Evolutionary conservation across 345 rosid genomes (phyloP), one percentile per base, ranked within the genome.

Genomic region (Cardamine occulta): DNA sequence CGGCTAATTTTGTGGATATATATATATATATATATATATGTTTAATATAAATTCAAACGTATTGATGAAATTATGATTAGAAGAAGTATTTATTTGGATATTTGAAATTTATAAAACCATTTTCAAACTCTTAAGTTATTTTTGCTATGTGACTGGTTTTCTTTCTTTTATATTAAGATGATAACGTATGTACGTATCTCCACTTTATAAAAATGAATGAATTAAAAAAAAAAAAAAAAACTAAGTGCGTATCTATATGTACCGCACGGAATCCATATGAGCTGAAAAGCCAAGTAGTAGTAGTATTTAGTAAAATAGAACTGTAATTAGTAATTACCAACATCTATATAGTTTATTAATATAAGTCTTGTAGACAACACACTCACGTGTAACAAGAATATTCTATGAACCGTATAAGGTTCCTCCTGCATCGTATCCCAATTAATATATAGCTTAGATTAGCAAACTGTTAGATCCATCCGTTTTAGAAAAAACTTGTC

Each of bases 381-480:
- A 45, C 35, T 64, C 61, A 65, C 80, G 67, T 64, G 80, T 48
- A 18, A 52, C 53, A 57, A 66, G 66, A 77, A 77, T 77, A 70
- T 70, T 63, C 66, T 58, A 23, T 40, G 56, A 17, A 75, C 14
- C 37, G 35, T 68, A 39, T 60, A 17, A 65, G 66, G 72, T 74
- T 47, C 66, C 57, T 45, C 66, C 56, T 5, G 47, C 34, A 53
- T 21, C 6, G 35, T 52, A 18, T 63, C 7, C 39, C 3, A 55
- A 29, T 28, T 44, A 70, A 28, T 26, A 45, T 7, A 63, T 9
- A 28, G 2, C 37, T 44, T 9, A 26, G 28, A 63, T 63, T 63
- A 63, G 29, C 31, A 61, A 60, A 17, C 17, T 11, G 31, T 4
- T 52, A 48, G 53, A 48, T 17, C 21, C 23, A 48, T 15, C 19